Conservation (phyloP, 2,329 filamentous ascomycete species). For the Didymella keratinophila region DNA sequence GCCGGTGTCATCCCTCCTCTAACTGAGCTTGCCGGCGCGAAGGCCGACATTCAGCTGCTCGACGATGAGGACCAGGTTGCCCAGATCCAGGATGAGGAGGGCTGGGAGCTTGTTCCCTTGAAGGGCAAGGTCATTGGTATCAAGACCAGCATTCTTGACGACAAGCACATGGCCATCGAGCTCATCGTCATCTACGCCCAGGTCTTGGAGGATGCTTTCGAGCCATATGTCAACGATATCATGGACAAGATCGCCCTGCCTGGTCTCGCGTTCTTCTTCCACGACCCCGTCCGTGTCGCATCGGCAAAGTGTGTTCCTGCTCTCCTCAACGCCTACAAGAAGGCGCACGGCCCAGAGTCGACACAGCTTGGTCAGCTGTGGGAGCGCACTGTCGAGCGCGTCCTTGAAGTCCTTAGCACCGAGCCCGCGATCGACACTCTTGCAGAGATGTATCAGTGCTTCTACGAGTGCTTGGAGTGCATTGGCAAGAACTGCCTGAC, state of each 20-base stretch:
- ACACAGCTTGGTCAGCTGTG: slow-evolving; percentile 83
- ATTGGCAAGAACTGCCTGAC: slow-evolving; percentile 85
- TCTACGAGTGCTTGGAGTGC: slow-evolving; percentile 97
- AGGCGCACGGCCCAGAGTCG: slow-evolving; percentile 82
- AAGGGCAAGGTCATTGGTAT: slow-evolving; percentile 99
- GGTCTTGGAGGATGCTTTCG: slow-evolving; percentile 90
- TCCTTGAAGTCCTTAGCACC: slow-evolving; percentile 90
- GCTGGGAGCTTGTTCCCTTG: slow-evolving; percentile 95
- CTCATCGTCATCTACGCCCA: slow-evolving; percentile 96
- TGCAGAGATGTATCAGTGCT: slow-evolving; percentile 99
- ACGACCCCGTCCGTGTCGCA: slow-evolving; percentile 93
- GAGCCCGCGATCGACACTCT: slow-evolving; percentile 96
- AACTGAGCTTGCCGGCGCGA: slow-evolving; percentile 87
- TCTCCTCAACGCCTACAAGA: slow-evolving; percentile 92
- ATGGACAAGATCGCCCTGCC: slow-evolving; percentile 97
- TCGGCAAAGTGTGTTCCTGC: slow-evolving; percentile 95
- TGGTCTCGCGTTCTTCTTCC: slow-evolving; percentile 97
- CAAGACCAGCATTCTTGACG: slow-evolving; percentile 93
- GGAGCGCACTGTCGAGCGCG: slow-evolving; percentile 84
- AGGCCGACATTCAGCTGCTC: slow-evolving; percentile 94
- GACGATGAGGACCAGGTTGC: slow-evolving; percentile 96
- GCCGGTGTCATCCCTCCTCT: slow-evolving; percentile 93
- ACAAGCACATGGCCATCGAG: slow-evolving; percentile 99
- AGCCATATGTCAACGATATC: slow-evolving; percentile 88
- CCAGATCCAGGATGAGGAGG: slow-evolving; percentile 90